Conservation (phyloP, 1,139 yeast genomes). For the Suhomyces anneliseae region DNA sequence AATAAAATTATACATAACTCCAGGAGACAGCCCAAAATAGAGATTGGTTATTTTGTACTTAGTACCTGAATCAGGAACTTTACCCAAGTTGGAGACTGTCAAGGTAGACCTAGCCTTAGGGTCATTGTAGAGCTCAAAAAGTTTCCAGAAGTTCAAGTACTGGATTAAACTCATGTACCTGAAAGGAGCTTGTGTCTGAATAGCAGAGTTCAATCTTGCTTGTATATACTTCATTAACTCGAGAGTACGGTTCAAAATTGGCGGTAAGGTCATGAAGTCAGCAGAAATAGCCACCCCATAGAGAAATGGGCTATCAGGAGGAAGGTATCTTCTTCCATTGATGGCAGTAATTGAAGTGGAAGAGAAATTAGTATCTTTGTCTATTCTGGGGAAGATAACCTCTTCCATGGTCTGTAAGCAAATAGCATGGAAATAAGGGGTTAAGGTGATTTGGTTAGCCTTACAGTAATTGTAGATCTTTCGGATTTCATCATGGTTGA, state of each 20-base stretch:
- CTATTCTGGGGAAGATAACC: neutral
- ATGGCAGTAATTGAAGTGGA: conserved; percentile 12
- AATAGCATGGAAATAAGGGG: conserved; percentile 13
- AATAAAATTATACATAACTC: neutral
- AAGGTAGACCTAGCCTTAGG: conserved; percentile 17
- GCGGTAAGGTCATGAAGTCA: conserved; percentile 15
- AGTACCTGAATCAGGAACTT: conserved; percentile 5
- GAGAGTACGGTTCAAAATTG: conserved; percentile 10
- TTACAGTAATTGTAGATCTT: conserved; percentile 8
- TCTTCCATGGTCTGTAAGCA: conserved; percentile 11
- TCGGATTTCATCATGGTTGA: conserved; percentile 7
- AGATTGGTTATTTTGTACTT: conserved; percentile 3
- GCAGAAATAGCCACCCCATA: conserved; percentile 26
- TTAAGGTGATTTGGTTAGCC: conserved; percentile 9
- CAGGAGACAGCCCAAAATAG: conserved; percentile 1
- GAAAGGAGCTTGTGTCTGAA: neutral
- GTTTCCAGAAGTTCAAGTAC: conserved; percentile 16
- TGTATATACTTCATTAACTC: conserved; percentile 1
- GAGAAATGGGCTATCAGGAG: conserved; percentile 13
- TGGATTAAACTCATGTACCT: conserved; percentile 12
- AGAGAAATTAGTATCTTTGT: conserved; percentile 6
- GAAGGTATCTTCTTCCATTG: conserved; percentile 15
- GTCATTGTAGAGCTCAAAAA: conserved; percentile 11
- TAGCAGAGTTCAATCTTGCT: neutral
- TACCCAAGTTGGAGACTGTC: conserved; percentile 25